Conservation (phyloP, 805 yeast genomes). For the Yamadazyma scolyti region DNA sequence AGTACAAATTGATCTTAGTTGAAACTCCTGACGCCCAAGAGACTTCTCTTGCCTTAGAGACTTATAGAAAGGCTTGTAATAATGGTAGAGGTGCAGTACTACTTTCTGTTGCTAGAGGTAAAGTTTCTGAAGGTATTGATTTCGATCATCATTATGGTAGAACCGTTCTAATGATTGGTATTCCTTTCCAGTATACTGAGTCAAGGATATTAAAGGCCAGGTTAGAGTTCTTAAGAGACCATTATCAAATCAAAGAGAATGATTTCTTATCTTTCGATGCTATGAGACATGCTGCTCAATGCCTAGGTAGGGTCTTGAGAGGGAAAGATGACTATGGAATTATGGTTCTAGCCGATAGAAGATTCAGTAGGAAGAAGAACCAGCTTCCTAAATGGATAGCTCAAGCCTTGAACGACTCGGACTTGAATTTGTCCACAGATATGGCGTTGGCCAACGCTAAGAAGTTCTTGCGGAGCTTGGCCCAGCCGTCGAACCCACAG, state of each 20-base stretch:
- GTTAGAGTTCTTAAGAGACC: conserved; percentile 87
- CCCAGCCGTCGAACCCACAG: conserved; percentile 85
- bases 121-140: conserved; percentile 98
- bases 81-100: conserved; percentile 97
- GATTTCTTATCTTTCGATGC: conserved; percentile 97
- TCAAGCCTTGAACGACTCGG: conserved; percentile 89
- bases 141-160: conserved; percentile 98
- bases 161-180: conserved; percentile 97
- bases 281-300: conserved; percentile 99
- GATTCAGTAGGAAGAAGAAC: conserved; percentile 79
- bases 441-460: conserved; percentile 96
- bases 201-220: conserved; percentile 94
- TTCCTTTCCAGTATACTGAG: conserved; percentile 98
- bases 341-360: conserved; percentile 94
- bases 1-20: conserved; percentile 87
- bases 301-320: conserved; percentile 93
- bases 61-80: conserved; percentile 92
- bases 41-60: conserved; percentile 91
- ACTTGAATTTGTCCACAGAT: conserved; percentile 88
- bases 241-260: conserved; percentile 87
- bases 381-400: conserved; percentile 98
- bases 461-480: conserved; percentile 86
- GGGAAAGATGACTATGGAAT: conserved; percentile 99
- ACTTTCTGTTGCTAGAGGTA: conserved; percentile 97
- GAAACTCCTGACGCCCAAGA: conserved; percentile 99